Percentiles rank a stretch among this genome's conserved stretches.
Conservation (phyloP, 306 rosid genomes). For the Rosa rugosa region DNA sequence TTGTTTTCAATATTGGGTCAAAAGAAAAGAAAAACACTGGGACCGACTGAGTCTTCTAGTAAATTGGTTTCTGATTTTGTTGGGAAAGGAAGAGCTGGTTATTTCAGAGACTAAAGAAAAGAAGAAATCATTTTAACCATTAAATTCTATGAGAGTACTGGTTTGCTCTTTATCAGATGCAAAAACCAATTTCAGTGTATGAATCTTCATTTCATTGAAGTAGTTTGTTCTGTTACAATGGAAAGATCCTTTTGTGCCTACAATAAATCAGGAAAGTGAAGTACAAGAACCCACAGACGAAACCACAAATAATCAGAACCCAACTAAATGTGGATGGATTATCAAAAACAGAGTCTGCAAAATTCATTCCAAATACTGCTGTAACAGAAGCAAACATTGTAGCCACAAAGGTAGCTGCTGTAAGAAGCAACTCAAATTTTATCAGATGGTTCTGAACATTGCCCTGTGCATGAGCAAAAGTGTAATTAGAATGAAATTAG, state of each 20-base stretch:
- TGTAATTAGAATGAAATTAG: not conserved
- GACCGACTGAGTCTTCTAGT: not conserved
- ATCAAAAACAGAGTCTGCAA: conserved; percentile 49
- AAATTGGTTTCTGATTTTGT: conserved; percentile 4
- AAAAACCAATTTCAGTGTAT: not conserved
- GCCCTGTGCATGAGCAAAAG: conserved; percentile 55
- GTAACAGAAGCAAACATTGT: conserved; percentile 71
- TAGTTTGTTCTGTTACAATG: conserved; percentile 37
- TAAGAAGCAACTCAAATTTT: conserved; percentile 86
- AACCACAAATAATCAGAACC: conserved; percentile 61
- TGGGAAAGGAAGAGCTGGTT: not conserved
- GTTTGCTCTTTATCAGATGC: not conserved
- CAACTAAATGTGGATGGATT: conserved; percentile 51
- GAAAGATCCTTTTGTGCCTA: conserved; percentile 68
- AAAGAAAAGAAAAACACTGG: too few relatives aligned
- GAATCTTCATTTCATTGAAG: conserved; percentile 13
- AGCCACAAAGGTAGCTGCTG: conserved; percentile 85
- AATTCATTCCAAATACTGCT: conserved; percentile 93
- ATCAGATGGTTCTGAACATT: conserved; percentile 93
- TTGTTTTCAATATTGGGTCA: too few relatives aligned
- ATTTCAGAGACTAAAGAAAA: not conserved
- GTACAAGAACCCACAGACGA: conserved; percentile 52
- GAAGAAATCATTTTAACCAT: not conserved
- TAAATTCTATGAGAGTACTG: not conserved
- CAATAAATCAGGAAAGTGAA: conserved; percentile 59